Evolutionary conservation across 2,329 filamentous ascomycete species (phyloP).

Genomic region (Epichloe scottii): DNA sequence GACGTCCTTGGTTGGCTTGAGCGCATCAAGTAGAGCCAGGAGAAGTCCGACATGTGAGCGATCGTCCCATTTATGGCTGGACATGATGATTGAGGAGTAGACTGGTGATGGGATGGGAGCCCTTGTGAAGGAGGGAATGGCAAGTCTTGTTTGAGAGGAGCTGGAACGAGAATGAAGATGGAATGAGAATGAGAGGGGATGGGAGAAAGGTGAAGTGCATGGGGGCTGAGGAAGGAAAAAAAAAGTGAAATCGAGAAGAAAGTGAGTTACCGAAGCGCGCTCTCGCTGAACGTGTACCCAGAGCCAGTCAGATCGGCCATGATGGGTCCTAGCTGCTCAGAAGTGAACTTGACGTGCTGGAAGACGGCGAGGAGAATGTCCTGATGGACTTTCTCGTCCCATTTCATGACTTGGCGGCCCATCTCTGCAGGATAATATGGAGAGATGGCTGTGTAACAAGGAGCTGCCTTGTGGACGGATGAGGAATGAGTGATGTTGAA

Average conservation of each 20-base stretch:
- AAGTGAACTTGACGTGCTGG: constrained; percentile 21
- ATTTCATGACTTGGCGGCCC: constrained; percentile 23
- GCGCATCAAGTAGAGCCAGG: constrained; percentile 21
- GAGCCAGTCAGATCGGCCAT: constrained; percentile 23
- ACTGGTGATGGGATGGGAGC: background rate
- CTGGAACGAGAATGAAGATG: background rate
- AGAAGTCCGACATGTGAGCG: constrained; percentile 27
- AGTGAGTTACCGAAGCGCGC: constrained; percentile 26
- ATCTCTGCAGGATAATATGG: constrained; percentile 1
- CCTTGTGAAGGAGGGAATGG: background rate
- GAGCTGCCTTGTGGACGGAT: no score
- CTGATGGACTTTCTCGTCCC: constrained; percentile 29
- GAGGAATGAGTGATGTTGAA: no score
- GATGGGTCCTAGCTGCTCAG: constrained; percentile 22
- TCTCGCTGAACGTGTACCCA: constrained; percentile 28
- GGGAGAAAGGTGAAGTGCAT: background rate
- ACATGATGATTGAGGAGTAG: background rate
- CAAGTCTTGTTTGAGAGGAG: background rate
- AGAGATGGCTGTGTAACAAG: background rate
- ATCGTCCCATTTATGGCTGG: constrained; percentile 18
- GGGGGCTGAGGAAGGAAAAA: background rate
- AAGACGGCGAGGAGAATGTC: constrained; percentile 31
- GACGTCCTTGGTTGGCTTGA: constrained; percentile 21
- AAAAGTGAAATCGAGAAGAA: background rate
- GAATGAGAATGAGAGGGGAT: background rate